Conservation (phyloP, 345 rosid species). For the Ricinus communis region DNA sequence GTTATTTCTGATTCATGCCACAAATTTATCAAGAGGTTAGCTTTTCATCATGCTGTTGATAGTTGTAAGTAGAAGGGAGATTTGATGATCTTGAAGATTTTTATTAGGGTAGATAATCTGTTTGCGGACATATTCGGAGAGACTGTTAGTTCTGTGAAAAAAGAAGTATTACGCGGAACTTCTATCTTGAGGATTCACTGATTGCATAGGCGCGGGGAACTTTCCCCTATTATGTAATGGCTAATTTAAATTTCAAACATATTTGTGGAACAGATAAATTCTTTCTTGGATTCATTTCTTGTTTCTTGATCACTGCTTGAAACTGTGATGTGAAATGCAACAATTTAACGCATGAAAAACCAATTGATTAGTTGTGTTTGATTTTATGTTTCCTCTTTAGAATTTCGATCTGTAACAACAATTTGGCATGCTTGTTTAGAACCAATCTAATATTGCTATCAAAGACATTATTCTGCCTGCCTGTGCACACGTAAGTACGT, state of each 20-base stretch:
- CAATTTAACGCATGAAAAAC: not conserved
- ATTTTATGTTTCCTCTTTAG: not conserved
- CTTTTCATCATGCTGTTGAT: not conserved
- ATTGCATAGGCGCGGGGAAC: not conserved
- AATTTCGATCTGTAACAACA: not conserved
- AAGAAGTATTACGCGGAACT: too few species aligned
- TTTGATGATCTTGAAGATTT: not conserved
- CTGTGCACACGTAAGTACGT: not conserved
- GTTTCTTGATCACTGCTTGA: not conserved
- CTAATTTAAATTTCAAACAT: not conserved
- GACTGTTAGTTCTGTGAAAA: too few species aligned
- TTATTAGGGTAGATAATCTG: not conserved
- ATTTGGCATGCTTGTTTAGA: not conserved
- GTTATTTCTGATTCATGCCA: constrained; percentile 8
- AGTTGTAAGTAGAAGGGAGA: not conserved
- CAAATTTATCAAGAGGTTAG: not conserved
- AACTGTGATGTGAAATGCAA: not conserved
- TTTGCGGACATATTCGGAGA: not conserved
- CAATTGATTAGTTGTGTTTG: not conserved
- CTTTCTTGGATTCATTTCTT: not conserved
- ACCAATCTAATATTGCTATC: not conserved
- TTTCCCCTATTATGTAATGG: not conserved
- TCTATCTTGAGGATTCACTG: constrained; percentile 1
- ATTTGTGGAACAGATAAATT: not conserved
- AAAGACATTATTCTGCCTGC: not conserved